Evolutionary conservation across 768 basidiomycete genomes (phyloP), one percentile per base, ranked within the genome.

Genomic region (Panaeolus papilionaceus): DNA sequence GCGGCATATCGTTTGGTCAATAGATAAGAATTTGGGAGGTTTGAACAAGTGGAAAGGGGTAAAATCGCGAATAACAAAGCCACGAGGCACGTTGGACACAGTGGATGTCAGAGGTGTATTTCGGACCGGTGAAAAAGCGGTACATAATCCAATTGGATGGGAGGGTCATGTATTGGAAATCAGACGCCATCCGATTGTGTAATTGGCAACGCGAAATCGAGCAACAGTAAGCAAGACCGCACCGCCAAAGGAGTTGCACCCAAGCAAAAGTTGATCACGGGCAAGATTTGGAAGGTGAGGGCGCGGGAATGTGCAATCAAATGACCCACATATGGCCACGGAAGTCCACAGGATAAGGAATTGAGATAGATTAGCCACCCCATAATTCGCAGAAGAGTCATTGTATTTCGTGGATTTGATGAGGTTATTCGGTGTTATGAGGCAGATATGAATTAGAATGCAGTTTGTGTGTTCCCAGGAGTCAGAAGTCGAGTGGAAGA

Each of bases 121-220:
- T 58, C 54, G 54, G 54, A n/a, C 54, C 54, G 54, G n/a, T 58
- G 28, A 26, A 58, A 58, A 58, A 47, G 45, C 45, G 45, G n/a
- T 26, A 11, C 42, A 44, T 16, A 44, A 58, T 58, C 26, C 54
- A 33, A 58, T 58, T 58, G 14, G 23, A 51, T 9, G 49, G 26
- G 54, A 58, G 26, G 11, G 54, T 26, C 28, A 58, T 4, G 33
- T 58, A 12, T 58, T 28, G 8, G 6, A 33, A 58, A 58, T 58
- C 54, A 58, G 14, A 2, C 8, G 54, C 54, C 54, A 58, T 58
- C 4, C 9, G 49, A 51, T 10, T 10, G 9, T 8, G 49, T 28
- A 23, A 51, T 5, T 28, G 14, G 54, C 28, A 28, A 33, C 11
- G 20, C n/a, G 8, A 26, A 26, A 49, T 49, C 20, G 47, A 49